Conservation (phyloP, 75 land plant species). For the Picea glauca region DNA sequence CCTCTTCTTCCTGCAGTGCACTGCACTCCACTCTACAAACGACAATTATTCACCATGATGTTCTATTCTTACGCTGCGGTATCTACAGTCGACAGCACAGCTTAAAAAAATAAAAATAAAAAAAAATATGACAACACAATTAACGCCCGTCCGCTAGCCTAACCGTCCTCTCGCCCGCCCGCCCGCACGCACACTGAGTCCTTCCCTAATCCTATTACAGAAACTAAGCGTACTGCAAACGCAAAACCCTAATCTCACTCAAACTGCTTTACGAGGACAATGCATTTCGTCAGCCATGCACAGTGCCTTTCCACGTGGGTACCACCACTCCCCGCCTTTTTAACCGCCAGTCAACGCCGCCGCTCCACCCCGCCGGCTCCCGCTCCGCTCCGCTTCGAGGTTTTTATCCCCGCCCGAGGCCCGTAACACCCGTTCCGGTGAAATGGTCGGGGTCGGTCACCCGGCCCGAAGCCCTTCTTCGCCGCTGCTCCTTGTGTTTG, state of each 20-base stretch:
- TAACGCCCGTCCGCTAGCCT: too few species aligned
- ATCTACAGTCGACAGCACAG: constrained; percentile 5
- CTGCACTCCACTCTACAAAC: constrained; percentile 3
- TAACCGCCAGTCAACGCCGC: constrained; percentile 15
- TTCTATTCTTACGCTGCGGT: constrained; percentile 6
- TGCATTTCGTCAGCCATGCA: constrained; percentile 4
- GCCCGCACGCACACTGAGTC: constrained; percentile 8
- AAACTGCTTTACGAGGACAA: not conserved
- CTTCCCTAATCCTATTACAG: not conserved
- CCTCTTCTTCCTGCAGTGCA: not conserved
- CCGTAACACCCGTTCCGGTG: constrained; percentile 6
- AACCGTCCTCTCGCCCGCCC: not conserved
- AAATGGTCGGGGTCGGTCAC: not conserved
- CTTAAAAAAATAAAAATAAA: not conserved
- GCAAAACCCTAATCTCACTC: not conserved
- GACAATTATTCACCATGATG: constrained; percentile 11
- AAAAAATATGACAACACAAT: too few species aligned
- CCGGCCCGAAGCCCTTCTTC: not conserved
- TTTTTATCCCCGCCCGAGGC: not conserved
- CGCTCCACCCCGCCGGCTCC: not conserved
- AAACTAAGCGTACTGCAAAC: constrained; percentile 4
- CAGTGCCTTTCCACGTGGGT: constrained; percentile 1
- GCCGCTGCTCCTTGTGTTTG: not conserved
- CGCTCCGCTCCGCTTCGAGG: not conserved
- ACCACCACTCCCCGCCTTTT: not conserved